Evolutionary conservation across 352 stramenopile genomes (phyloP), one percentile per base, ranked within the genome.

Genomic region (Pilasporangium apinafurcum): DNA sequence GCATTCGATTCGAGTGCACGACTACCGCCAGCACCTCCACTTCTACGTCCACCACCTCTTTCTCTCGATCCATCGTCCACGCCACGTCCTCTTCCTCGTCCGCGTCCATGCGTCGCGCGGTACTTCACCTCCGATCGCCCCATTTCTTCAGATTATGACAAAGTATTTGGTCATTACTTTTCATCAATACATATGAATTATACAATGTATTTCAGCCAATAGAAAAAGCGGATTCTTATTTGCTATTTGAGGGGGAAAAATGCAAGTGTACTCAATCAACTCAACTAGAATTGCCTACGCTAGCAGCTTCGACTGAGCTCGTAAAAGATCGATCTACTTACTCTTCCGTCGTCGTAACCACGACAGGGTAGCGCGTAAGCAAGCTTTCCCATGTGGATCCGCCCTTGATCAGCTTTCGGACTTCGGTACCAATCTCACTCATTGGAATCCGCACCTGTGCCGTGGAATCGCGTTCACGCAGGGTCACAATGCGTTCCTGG

Each of bases 401-500:
- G 46, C 79, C 75, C 60, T 95, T 89, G 49, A 97, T 79, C 29
- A 97, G 74, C 47, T 80, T 72, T 65, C 81, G 88, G 46, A 98
- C 76, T 22, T 94, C 65, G 7, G 38, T 48, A 16, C 70, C 80
- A 25, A 98, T 73, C 12, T 86, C 79, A 36, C 57, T 56, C 49
- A 97, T 95, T 13, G 88, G 77, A 22, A 98, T 69, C 44, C 94
- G 82, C 61, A 99, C 86, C 78, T 99, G 97, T 27, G 85, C 65
- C 64, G 87, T 98, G 41, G 93, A 98, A 74, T 99, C 96, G 49
- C 97, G 83, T 60, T 99, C 97, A 30, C 97, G 89, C 30, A 99
- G 73, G 34, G 97, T 99, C 13, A 99, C 95, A n/a, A 85, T 87
- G 37, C 70, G 71, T 33, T 94, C 75, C 39, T 83, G 65, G 44